phyloP scores from a whole-genome alignment of 768 basidiomycete genomes.

The Paxillus involutus region DNA sequence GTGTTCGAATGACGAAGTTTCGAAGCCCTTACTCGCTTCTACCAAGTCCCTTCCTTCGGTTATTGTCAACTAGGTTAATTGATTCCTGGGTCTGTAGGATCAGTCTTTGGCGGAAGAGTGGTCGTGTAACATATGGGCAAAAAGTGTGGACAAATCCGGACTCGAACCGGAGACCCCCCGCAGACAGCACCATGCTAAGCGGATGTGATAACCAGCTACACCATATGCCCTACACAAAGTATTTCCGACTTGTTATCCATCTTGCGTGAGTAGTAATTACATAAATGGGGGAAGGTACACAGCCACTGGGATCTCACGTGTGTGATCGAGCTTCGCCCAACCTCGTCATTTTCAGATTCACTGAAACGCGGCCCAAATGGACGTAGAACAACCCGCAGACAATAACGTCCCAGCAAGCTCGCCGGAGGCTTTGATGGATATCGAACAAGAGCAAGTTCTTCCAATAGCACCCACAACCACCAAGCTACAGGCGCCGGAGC shows the following conservation, averaged over 20 bases:
- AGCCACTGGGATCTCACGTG: neutral
- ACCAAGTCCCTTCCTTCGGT: too few relatives aligned
- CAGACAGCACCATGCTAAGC: constrained; percentile 35
- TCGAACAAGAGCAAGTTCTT: constrained; percentile 11
- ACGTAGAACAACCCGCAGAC: constrained; percentile 17
- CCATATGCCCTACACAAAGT: constrained; percentile 42
- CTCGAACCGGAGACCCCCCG: constrained; percentile 42
- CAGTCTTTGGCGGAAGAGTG: too few relatives aligned
- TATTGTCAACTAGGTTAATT: too few relatives aligned
- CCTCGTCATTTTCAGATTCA: constrained; percentile 28
- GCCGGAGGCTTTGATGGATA: constrained; percentile 20
- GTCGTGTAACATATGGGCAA: neutral
- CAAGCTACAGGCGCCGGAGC: constrained; percentile 1
- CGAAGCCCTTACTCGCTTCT: too few relatives aligned
- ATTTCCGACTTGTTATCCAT: neutral
- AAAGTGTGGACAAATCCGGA: constrained; percentile 38
- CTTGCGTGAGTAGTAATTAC: too few relatives aligned
- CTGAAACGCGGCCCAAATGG: constrained; percentile 20
- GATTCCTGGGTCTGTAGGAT: too few relatives aligned
- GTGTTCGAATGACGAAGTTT: too few relatives aligned
- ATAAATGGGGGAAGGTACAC: neutral
- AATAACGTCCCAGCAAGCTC: neutral
- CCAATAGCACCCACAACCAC: constrained; percentile 4
- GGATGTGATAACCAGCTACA: constrained; percentile 43
- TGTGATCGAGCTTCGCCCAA: constrained; percentile 20